Base-by-base conservation (phyloP, 2,329 filamentous ascomycete species). In the Fusarium palustre region DNA sequence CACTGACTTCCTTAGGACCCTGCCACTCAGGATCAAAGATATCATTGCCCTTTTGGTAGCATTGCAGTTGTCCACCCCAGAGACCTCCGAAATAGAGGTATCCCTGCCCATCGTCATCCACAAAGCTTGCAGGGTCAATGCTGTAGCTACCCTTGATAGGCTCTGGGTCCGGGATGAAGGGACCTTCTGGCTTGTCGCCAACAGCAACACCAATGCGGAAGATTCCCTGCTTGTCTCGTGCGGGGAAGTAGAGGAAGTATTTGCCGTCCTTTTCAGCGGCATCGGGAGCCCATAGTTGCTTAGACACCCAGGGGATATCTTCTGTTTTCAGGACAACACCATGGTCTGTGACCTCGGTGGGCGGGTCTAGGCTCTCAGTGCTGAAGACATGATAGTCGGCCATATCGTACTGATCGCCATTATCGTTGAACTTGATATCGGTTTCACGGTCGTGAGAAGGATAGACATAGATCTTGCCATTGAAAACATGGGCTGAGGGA, bases 351-450 rank as follows among this genome's bases (percentile, higher is more conserved):
- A 93, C 90, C 20, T 83, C 81, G 64, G 84, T 85, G 25, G 88
- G 81, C 2, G 84, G 81, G 57, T 87, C 85, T 60, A 87, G 79
- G 30, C 81, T 82, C 13, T 78, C 72, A 28, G 80, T 81, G 69
- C 87, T 90, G 79, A 94, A 90, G 77, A 94, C 92, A 79, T 94
- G 91, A 84, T 94, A 94, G 82, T 94, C 92, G 58, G 82, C 85
- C 92, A 94, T 94, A 81, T 93, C 92, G 78, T 93, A 94, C 78
- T 94, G 92, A 81, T 93, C 91, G 76, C 92, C 92, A 84, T 93
- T 93, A 84, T 94, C 91, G 81, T 94, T 94, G 83, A 91, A 90
- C 59, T 86, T 60, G 78, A 93, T 92, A 78, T 89, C 86, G 7
- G 90, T 92, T 78, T 92, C 90, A 70, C 91, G 87, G 79, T 94